Evolutionary conservation across 2,329 filamentous ascomycete genomes (phyloP), one percentile per base, ranked within the genome.

Genomic region (Hortaea werneckii): DNA sequence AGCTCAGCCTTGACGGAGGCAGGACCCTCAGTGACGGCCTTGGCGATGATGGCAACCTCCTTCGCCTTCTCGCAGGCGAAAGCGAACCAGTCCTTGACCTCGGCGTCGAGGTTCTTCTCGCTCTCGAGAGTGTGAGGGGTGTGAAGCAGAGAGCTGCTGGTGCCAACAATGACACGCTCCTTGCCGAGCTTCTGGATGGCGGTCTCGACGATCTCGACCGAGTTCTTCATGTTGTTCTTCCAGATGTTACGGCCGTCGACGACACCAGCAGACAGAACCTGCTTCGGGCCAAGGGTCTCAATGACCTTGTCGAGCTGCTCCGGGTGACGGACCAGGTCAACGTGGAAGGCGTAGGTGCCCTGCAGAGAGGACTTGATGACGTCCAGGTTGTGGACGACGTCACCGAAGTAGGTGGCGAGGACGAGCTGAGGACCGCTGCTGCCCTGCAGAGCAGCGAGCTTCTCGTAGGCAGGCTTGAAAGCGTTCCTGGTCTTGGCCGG

Each of bases 241-340:
- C 92, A 98, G 78, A 98, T 96, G 80, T 98, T 98, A 65, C 92
- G 88, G 63, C 92, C 92, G 63, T 98, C 89, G 58, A 98, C 92
- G 60, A 98, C 85, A 87, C 92, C 92, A 55, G 82, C 85, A 57
- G 92, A 98, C 57, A 98, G 83, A 59, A 88, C 72, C 67, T 95
- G 94, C 69, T 88, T 87, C 67, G 87, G 72, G 67, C 87, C 88
- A 55, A 98, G 81, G 63, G 88, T 83, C 64, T 75, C 77, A 59
- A 87, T 70, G 62, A 98, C 87, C 56, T 83, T 80, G 52, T 92
- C 82, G 54, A 98, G 84, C 77, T 98, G 92, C 78, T 96, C 90
- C 46, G 92, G 92, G 79, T 95, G 90, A 69, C 92, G 88, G 71
- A 96, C 92, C 57, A 96, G 84, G 72, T 98, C 92, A 58, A 96